phyloP scores from a whole-genome alignment of 306 rosid genomes.

The Casuarina glauca region DNA sequence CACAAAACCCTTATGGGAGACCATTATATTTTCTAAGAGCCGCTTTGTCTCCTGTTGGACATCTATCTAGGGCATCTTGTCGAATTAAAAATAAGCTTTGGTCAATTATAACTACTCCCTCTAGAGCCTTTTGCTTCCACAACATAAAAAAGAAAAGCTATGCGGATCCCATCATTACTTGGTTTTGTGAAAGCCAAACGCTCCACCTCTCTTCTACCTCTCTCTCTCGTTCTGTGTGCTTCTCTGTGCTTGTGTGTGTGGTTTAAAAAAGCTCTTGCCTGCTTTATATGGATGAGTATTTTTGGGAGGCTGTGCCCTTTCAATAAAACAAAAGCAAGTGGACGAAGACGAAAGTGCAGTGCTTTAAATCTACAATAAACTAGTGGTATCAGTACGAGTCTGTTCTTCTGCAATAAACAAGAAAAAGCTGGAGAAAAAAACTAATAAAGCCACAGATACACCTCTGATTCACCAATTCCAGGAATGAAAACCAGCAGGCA shows the following conservation, averaged over 20 bases:
- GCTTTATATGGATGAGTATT: conserved; percentile 30
- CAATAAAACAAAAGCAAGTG: conserved; percentile 32
- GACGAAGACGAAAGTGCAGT: conserved; percentile 21
- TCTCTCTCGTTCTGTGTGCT: background rate
- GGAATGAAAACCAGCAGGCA: no score
- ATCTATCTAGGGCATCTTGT: conserved; percentile 14
- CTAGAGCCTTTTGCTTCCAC: conserved; percentile 20
- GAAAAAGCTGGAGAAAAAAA: background rate
- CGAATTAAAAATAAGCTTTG: background rate
- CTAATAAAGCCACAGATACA: no score
- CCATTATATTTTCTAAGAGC: conserved; percentile 29
- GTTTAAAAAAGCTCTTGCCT: background rate
- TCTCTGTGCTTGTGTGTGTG: background rate
- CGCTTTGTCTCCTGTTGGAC: conserved; percentile 43
- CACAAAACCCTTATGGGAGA: conserved; percentile 40
- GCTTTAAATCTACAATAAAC: conserved; percentile 10
- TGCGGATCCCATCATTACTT: conserved; percentile 33
- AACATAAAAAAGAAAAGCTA: conserved; percentile 14
- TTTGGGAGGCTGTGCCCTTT: conserved; percentile 37
- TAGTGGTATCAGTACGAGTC: background rate
- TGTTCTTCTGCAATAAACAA: no score
- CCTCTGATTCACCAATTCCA: no score
- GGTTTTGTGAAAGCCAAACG: conserved; percentile 36
- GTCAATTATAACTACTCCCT: background rate
- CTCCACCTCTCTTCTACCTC: conserved; percentile 17